Evolutionary conservation across 2,329 filamentous ascomycete species (phyloP).

Genomic region (Acarospora socialis): DNA sequence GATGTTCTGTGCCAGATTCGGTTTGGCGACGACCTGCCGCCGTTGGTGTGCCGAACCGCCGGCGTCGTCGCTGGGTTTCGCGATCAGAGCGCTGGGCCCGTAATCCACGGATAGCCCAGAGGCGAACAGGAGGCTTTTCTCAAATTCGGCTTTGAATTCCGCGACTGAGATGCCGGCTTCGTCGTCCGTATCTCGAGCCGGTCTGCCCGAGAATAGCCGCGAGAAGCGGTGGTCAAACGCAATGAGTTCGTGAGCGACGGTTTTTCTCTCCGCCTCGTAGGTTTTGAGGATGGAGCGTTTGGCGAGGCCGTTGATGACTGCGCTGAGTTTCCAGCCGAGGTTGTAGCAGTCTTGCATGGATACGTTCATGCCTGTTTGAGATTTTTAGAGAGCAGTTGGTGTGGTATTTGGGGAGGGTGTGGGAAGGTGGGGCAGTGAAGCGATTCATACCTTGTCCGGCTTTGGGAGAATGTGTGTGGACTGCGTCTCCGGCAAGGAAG

Average conservation of each 20-base stretch:
- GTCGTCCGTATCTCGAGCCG: constrained; percentile 8
- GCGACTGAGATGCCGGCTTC: constrained; percentile 16
- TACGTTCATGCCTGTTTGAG: constrained; percentile 27
- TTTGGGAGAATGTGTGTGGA: constrained; percentile 56
- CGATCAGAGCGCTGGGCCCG: too few species aligned
- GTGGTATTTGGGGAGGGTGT: too few species aligned
- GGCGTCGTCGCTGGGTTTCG: too few species aligned
- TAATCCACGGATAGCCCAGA: too few species aligned
- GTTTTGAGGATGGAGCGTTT: constrained; percentile 33
- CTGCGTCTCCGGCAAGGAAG: constrained; percentile 58
- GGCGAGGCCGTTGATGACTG: constrained; percentile 33
- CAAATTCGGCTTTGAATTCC: too few species aligned
- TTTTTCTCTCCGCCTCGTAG: constrained; percentile 39
- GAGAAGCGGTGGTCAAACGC: constrained; percentile 40
- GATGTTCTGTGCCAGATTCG: constrained; percentile 15
- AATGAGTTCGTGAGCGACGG: constrained; percentile 43
- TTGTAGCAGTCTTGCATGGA: constrained; percentile 46
- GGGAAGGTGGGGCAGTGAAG: too few species aligned
- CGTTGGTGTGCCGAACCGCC: constrained; percentile 30
- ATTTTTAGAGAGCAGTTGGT: too few species aligned
- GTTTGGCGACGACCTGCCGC: constrained; percentile 21
- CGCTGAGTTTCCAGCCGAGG: constrained; percentile 45
- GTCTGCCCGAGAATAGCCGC: not conserved
- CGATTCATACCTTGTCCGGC: constrained; percentile 54
- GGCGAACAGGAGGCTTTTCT: too few species aligned